phyloP scores from a whole-genome alignment of 805 yeast genomes.

The Phaffomyces thermotolerans region DNA sequence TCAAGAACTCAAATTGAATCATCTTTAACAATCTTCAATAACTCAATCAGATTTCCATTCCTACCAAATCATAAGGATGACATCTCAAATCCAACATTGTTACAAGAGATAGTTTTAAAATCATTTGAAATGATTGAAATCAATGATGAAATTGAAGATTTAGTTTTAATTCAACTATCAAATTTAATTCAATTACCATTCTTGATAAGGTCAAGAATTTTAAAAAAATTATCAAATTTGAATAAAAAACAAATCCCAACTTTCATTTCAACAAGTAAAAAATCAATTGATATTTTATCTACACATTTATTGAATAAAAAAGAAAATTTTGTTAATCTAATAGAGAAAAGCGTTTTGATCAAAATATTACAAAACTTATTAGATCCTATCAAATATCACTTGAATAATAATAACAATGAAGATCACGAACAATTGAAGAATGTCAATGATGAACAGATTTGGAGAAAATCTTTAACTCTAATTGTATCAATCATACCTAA shows the following conservation, averaged over 20 bases:
- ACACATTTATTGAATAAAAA: slow-evolving; percentile 25
- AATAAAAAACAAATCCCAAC: slow-evolving; percentile 45
- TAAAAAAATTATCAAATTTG: slow-evolving; percentile 41
- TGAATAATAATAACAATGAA: slow-evolving; percentile 20
- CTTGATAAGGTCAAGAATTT: slow-evolving; percentile 50
- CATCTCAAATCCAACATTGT: slow-evolving; percentile 44
- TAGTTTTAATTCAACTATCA: slow-evolving; percentile 47
- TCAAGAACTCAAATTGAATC: slow-evolving; percentile 34
- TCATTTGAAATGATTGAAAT: slow-evolving; percentile 32
- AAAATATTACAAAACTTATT: slow-evolving; percentile 43
- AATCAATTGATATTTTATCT: slow-evolving; percentile 36
- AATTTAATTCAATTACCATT: slow-evolving; percentile 51
- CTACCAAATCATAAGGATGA: slow-evolving; percentile 55
- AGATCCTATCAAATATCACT: slow-evolving; percentile 41
- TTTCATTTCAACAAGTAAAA: slow-evolving; percentile 51
- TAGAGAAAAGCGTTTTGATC: slow-evolving; percentile 38
- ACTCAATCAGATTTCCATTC: slow-evolving; percentile 67
- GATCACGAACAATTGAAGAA: slow-evolving; percentile 7
- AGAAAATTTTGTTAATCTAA: slow-evolving; percentile 28
- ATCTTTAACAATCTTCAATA: slow-evolving; percentile 52
- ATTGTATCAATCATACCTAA: slow-evolving; percentile 30
- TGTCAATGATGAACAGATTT: slow-evolving; percentile 30
- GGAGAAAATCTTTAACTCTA: slow-evolving; percentile 45
- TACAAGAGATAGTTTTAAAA: slow-evolving; percentile 54
- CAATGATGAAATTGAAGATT: slow-evolving; percentile 31